phyloP scores from a whole-genome alignment of 108 stramenopile species.

The Nitzschia sp. region DNA sequence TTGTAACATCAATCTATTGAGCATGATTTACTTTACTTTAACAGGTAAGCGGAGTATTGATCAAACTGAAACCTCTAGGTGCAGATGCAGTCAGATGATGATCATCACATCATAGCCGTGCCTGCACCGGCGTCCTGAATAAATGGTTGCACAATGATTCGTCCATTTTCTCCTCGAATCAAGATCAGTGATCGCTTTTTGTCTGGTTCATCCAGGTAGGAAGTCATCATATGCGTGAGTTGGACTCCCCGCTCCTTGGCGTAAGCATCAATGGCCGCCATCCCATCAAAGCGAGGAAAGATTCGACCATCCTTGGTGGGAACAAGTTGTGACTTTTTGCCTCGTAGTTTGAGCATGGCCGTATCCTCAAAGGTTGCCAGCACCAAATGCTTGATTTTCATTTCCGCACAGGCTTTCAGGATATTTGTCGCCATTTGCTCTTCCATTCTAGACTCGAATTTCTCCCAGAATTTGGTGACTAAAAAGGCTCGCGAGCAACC shows the following conservation, averaged over 20 bases:
- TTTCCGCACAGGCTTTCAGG: constrained; percentile 38
- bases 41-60: no score
- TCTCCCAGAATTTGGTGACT: constrained; percentile 55
- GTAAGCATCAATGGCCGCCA: constrained; percentile 26
- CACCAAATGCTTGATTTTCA: constrained; percentile 39
- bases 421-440: constrained; percentile 49
- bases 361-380: constrained; percentile 62
- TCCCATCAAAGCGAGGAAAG: constrained; percentile 53
- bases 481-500: constrained; percentile 50
- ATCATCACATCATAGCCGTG: no score
- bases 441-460: constrained; percentile 50
- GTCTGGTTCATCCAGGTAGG: constrained; percentile 46
- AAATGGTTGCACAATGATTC: constrained; percentile 42
- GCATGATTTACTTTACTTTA: no score
- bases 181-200: constrained; percentile 47
- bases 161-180: constrained; percentile 54
- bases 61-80: constrained; percentile 1
- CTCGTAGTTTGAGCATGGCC: constrained; percentile 17
- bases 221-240: constrained; percentile 60
- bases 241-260: constrained; percentile 42
- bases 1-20: no score
- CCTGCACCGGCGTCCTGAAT: constrained; percentile 14
- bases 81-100: no score
- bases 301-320: constrained; percentile 45
- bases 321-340: constrained; percentile 45